phyloP scores from a whole-genome alignment of 1,139 yeast species.

The Suhomyces guaymorum region DNA sequence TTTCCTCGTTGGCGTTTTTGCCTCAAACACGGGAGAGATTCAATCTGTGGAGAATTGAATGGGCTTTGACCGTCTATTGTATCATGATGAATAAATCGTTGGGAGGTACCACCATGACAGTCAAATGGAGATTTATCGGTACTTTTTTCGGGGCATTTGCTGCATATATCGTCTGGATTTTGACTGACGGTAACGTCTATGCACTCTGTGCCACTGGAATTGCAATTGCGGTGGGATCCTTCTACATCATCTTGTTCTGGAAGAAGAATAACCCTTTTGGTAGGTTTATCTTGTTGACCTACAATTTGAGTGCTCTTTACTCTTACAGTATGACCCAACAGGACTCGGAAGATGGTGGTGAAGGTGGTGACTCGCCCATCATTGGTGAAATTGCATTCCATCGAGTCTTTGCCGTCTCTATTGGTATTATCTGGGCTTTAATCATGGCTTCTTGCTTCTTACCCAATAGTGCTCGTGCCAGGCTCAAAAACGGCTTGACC shows the following conservation, averaged over 20 bases:
- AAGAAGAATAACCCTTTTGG: conserved; percentile 63
- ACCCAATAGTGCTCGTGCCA: conserved; percentile 74
- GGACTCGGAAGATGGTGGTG: conserved; percentile 64
- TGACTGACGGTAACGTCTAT: conserved; percentile 57
- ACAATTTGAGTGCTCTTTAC: conserved; percentile 75
- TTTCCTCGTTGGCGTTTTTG: conserved; percentile 69
- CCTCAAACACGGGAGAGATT: conserved; percentile 56
- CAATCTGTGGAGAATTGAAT: conserved; percentile 73
- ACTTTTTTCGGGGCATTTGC: conserved; percentile 68
- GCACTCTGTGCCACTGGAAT: conserved; percentile 61
- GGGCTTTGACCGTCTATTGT: conserved; percentile 80
- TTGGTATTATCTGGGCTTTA: conserved; percentile 79
- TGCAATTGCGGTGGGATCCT: conserved; percentile 61
- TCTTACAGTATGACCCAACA: conserved; percentile 67
- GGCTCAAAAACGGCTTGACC: conserved; percentile 65
- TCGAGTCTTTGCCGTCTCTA: conserved; percentile 68
- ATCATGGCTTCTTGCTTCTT: conserved; percentile 61
- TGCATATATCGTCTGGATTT: conserved; percentile 61
- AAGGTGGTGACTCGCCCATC: conserved; percentile 70
- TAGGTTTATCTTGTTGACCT: conserved; percentile 72
- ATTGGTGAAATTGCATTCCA: conserved; percentile 80
- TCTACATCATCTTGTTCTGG: conserved; percentile 71
- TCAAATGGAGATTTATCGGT: conserved; percentile 74
- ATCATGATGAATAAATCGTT: conserved; percentile 83
- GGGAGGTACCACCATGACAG: conserved; percentile 85